These are phyloP conservation scores for Neurospora sp. DNA, from an alignment of 495 filamentous ascomycete species.

Conservation along the genomic window DNA sequence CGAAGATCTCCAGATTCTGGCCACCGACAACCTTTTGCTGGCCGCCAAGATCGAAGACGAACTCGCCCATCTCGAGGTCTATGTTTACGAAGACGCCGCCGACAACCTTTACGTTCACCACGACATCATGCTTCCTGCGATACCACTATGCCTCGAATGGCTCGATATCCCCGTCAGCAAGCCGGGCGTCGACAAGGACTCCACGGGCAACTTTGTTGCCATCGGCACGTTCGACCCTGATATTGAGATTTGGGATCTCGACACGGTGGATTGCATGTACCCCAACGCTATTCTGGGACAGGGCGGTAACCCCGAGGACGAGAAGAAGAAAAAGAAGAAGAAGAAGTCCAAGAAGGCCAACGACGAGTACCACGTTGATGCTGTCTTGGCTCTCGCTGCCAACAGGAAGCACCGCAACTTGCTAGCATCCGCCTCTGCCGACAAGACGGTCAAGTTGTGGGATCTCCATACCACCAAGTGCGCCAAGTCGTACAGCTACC, in stretches of 20 bases:
- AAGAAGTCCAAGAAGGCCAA: constrained; percentile 80
- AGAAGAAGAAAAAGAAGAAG: constrained; percentile 67
- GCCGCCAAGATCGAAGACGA: constrained; percentile 94
- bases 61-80: constrained; percentile 90
- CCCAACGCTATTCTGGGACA: constrained; percentile 95
- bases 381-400: constrained; percentile 78
- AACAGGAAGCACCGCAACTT: constrained; percentile 91
- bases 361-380: constrained; percentile 88
- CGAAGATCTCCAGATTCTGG: constrained; percentile 87
- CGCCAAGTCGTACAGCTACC: constrained; percentile 88
- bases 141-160: constrained; percentile 94
- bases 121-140: constrained; percentile 97
- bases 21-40: constrained; percentile 84
- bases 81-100: constrained; percentile 88
- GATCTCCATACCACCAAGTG: constrained; percentile 84
- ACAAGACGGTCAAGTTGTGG: constrained; percentile 96
- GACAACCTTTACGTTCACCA: constrained; percentile 99
- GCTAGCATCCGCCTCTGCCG: constrained; percentile 90
- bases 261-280: constrained; percentile 93
- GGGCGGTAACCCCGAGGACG: constrained; percentile 40
- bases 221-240: constrained; percentile 96
- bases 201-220: constrained; percentile 77
- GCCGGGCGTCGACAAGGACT: constrained; percentile 42
- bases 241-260: constrained; percentile 97
- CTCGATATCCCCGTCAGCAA: constrained; percentile 78